Percentiles rank a stretch among this genome's conserved stretches.
Conservation (phyloP, 345 rosid species). For the Sapria himalayana region DNA sequence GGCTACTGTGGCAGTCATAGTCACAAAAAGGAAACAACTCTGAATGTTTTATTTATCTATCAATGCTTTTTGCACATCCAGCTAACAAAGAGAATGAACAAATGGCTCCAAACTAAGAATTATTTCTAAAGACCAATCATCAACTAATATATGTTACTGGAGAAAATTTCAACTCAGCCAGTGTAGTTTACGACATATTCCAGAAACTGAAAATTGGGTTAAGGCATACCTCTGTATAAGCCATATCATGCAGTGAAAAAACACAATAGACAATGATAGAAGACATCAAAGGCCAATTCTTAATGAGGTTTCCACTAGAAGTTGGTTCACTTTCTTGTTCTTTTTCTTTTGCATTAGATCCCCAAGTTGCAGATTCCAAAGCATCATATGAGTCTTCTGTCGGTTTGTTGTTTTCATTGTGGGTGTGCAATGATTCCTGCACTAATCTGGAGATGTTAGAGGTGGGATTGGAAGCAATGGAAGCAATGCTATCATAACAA, state of each 20-base stretch:
- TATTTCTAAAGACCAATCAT: too few species aligned
- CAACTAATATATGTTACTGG: too few species aligned
- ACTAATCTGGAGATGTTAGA: neutral
- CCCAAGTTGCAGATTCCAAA: conserved; percentile 3
- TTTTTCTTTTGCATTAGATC: conserved; percentile 5
- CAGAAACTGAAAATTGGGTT: too few species aligned
- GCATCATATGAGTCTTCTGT: conserved; percentile 7
- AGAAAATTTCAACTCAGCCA: too few species aligned
- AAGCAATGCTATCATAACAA: neutral
- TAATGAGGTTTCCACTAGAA: conserved; percentile 14
- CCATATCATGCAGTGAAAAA: conserved; percentile 38
- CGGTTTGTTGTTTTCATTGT: conserved; percentile 7
- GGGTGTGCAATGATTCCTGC: conserved; percentile 35
- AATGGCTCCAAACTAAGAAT: too few species aligned
- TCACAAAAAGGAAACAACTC: too few species aligned
- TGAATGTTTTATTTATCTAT: too few species aligned
- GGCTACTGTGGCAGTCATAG: too few species aligned
- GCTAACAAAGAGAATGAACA: too few species aligned
- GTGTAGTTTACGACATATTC: too few species aligned
- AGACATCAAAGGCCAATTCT: conserved; percentile 29
- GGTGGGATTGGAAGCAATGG: too few species aligned
- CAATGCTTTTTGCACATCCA: too few species aligned
- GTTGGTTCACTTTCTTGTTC: conserved; percentile 6
- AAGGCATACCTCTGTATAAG: conserved; percentile 20
- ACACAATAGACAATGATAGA: conserved; percentile 23